phyloP scores from a whole-genome alignment of 352 stramenopile genomes.

The Stramenopiles sp. region DNA sequence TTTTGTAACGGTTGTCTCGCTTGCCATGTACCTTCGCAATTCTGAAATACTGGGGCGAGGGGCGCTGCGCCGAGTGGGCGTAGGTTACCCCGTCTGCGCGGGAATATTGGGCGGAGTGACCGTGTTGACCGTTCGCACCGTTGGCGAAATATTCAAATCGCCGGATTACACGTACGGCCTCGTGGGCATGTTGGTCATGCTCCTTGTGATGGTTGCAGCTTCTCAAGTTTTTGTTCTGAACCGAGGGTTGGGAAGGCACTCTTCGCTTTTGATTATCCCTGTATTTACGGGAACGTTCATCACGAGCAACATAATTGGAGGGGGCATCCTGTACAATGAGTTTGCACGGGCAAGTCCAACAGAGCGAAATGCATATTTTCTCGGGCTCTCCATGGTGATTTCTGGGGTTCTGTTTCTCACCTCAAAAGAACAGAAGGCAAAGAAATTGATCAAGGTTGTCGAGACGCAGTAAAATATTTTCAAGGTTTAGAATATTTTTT shows the following conservation, averaged over 20 bases:
- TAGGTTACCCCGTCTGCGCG: not conserved
- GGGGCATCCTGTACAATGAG: not conserved
- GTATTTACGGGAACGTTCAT: not conserved
- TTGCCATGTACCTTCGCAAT: not conserved
- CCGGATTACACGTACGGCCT: not conserved
- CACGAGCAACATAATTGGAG: not conserved
- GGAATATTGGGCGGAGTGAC: not conserved
- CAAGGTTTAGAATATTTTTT: not conserved
- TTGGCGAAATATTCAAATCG: not conserved
- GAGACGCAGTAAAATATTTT: not conserved
- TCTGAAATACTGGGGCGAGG: not conserved
- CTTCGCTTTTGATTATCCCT: not conserved
- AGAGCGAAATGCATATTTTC: not conserved
- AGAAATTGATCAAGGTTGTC: not conserved
- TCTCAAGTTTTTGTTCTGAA: slow-evolving; percentile 2
- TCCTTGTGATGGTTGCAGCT: not conserved
- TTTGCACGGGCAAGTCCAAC: not conserved
- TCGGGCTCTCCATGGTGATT: not conserved
- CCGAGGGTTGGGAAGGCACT: not conserved
- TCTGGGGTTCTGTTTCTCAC: not conserved
- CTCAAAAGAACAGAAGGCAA: not conserved
- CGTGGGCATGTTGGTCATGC: not conserved
- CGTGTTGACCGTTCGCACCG: not conserved
- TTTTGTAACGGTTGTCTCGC: not conserved
- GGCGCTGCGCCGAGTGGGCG: not conserved